Evolutionary conservation across 1,139 yeast species (phyloP), one percentile per base, ranked within the genome.

Genomic region (Suzukiozyma palmioleophila): DNA sequence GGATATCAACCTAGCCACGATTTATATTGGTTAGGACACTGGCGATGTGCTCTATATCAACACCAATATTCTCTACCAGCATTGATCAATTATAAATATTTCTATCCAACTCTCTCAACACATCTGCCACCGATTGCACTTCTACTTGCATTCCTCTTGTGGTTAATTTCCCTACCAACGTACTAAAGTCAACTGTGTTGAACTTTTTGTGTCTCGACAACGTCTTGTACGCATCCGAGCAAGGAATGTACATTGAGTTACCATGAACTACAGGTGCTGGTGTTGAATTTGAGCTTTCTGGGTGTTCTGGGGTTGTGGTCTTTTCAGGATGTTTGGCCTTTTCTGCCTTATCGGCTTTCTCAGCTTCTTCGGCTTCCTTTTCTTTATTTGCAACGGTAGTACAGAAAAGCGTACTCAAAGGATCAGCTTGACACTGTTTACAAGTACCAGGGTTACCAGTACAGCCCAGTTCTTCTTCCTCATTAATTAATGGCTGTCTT

Each of bases 391-490:
- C 95, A 32, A 87, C 80, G 0, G 95, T 84, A 1, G 94, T 81
- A 63, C 96, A 88, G 64, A 88, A 88, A 30, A 87, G 65, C 1
- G 95, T 86, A 4, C 92, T 84, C 89, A 87, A 81, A 32, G 96
- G 96, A 57, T 88, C 96, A 43, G 70, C 60, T 53, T 83, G 94
- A 61, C 97, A 89, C 61, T 84, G 94, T 15, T 66, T 63, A 59
- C 97, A 89, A 7, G 89, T 80, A 5, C 96, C 96, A 12, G 96
- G 96, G 52, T 84, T 79, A 0, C 95, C 95, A 0, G 92, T 83
- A 59, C 95, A 86, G n/a, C 79, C 84, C 10, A 60, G 56, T 3
- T 52, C 48, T 24, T 45, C 45, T 13, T 43, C 35, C 11, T 50
- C 49, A 12, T 22, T 46, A 45, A 21, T 33, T 21, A 22, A 13